phyloP scores from a whole-genome alignment of 768 basidiomycete genomes.

The Boletus sp. region DNA sequence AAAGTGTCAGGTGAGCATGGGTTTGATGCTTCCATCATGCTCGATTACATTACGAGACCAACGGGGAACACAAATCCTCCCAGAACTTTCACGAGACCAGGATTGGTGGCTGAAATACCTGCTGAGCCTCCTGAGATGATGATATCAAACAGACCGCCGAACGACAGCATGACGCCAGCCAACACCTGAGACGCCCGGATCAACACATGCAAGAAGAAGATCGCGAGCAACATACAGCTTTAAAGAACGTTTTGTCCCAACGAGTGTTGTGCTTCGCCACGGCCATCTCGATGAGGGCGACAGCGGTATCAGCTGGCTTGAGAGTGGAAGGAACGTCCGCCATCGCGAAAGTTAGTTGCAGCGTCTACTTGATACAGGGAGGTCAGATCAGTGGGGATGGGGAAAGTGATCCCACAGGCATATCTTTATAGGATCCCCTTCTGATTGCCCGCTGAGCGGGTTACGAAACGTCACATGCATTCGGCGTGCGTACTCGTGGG shows the following conservation, averaged over 20 bases:
- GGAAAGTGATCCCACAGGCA: neutral
- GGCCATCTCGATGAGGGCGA: conserved; percentile 52
- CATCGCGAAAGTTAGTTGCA: conserved; percentile 10
- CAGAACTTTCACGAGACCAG: conserved; percentile 65
- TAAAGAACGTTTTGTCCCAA: conserved; percentile 59
- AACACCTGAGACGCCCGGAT: conserved; percentile 44
- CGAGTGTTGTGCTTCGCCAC: conserved; percentile 65
- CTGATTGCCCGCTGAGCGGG: neutral
- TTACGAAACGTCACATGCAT: conserved; percentile 11
- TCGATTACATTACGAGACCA: conserved; percentile 69
- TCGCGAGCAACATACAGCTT: conserved; percentile 51
- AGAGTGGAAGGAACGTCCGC: conserved; percentile 44
- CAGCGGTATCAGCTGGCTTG: conserved; percentile 58
- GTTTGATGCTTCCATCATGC: neutral
- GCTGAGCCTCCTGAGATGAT: conserved; percentile 60
- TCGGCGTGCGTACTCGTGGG: neutral
- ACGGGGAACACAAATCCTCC: conserved; percentile 73
- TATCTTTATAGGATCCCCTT: conserved; percentile 21
- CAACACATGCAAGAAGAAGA: neutral
- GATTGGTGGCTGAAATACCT: conserved; percentile 50
- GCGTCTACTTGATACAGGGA: conserved; percentile 6
- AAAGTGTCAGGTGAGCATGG: neutral
- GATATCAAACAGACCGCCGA: conserved; percentile 64
- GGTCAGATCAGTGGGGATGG: neutral
- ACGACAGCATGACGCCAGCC: conserved; percentile 73